Evolutionary conservation across 805 yeast genomes (phyloP).

Genomic region (Metschnikowia arizonensis): DNA sequence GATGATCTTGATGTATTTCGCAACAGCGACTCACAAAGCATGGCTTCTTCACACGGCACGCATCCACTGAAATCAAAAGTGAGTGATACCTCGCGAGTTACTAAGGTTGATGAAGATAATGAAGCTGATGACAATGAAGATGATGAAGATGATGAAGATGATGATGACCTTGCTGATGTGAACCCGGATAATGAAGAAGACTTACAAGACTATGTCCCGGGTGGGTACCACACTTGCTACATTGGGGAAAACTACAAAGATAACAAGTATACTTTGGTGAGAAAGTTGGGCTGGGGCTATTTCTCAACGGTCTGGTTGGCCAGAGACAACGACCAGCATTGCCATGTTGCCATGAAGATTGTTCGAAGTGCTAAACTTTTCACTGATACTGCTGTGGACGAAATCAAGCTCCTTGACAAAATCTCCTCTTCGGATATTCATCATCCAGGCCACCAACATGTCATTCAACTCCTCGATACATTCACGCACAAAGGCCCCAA

Average conservation of each 20-base stretch:
- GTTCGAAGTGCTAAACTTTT: constrained; percentile 52
- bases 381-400: constrained; percentile 63
- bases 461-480: constrained; percentile 52
- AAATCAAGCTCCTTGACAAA: constrained; percentile 62
- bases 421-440: constrained; percentile 49
- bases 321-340: constrained; percentile 44
- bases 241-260: constrained; percentile 52
- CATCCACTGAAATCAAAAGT: neutral
- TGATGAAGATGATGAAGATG: constrained; percentile 22
- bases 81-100: neutral
- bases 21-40: constrained; percentile 1
- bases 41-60: neutral
- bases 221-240: constrained; percentile 63
- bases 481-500: constrained; percentile 57
- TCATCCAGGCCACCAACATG: constrained; percentile 44
- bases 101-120: neutral
- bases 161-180: constrained; percentile 17
- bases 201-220: constrained; percentile 48
- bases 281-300: constrained; percentile 71
- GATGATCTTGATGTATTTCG: constrained; percentile 1
- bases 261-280: constrained; percentile 34
- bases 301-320: constrained; percentile 73
- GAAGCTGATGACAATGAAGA: constrained; percentile 18
- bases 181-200: constrained; percentile 45
- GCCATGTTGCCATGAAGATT: constrained; percentile 64